Evolutionary conservation across 495 filamentous ascomycete species (phyloP).

Genomic region (Aspergillus avenaceus): DNA sequence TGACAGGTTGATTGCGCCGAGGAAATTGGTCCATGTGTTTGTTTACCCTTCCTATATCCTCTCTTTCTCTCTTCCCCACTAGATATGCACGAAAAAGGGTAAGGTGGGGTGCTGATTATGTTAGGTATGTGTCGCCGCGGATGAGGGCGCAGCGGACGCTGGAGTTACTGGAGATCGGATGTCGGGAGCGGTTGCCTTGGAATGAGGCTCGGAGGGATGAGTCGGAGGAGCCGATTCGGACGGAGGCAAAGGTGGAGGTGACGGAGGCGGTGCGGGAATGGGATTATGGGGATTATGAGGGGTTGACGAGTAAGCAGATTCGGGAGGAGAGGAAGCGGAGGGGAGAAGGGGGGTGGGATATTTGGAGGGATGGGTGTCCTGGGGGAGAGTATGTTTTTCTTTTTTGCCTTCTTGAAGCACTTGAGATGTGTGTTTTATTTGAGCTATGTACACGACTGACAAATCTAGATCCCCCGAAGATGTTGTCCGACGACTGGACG

Average conservation of each 20-base stretch:
- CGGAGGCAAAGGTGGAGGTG: conserved; percentile 55
- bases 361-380: conserved; percentile 79
- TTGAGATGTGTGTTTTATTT: no score
- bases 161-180: conserved; percentile 68
- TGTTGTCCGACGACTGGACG: conserved; percentile 65
- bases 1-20: conserved; percentile 81
- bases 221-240: conserved; percentile 38
- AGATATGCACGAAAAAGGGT: neutral
- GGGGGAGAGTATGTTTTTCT: conserved; percentile 54
- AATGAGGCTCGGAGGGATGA: conserved; percentile 33
- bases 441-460: no score
- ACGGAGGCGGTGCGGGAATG: conserved; percentile 84
- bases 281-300: conserved; percentile 96
- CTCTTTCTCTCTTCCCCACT: neutral
- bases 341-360: conserved; percentile 59
- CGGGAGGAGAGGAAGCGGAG: conserved; percentile 43
- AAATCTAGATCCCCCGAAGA: conserved; percentile 61
- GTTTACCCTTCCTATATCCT: conserved; percentile 4
- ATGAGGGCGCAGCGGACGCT: conserved; percentile 81
- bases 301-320: conserved; percentile 74
- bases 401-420: conserved; percentile 1
- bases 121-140: conserved; percentile 82
- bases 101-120: neutral
- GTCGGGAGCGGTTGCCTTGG: conserved; percentile 53
- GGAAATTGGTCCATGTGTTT: conserved; percentile 72